Conservation (phyloP, 306 rosid species). For the Abrus pulchellus region DNA sequence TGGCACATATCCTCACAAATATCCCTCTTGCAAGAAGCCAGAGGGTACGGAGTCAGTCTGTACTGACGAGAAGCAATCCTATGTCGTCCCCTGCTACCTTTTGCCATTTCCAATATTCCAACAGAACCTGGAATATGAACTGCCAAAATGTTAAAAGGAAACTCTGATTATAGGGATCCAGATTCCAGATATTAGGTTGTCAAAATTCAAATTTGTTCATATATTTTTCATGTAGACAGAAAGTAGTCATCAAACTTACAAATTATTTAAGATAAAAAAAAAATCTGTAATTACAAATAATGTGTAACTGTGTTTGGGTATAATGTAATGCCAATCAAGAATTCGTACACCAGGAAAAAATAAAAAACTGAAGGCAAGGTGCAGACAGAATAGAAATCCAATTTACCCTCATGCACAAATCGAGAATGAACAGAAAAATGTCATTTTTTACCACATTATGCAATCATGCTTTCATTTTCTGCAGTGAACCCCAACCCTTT, state of each 20-base stretch:
- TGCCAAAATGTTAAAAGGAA: slow-evolving; percentile 27
- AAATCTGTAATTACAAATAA: background rate
- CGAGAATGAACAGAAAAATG: slow-evolving; percentile 8
- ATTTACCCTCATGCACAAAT: background rate
- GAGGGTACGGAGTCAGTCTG: slow-evolving; percentile 76
- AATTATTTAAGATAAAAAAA: background rate
- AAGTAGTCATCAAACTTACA: background rate
- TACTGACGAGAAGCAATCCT: slow-evolving; percentile 71
- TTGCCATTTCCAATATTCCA: slow-evolving; percentile 69
- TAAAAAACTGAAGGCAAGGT: background rate
- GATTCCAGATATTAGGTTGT: background rate
- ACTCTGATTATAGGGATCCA: slow-evolving; percentile 20
- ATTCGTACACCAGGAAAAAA: slow-evolving; percentile 6
- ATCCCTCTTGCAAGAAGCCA: slow-evolving; percentile 62
- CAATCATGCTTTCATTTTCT: slow-evolving; percentile 4
- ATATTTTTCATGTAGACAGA: slow-evolving; percentile 11
- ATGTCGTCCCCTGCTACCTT: slow-evolving; percentile 85
- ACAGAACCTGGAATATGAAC: slow-evolving; percentile 57
- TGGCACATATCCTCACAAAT: slow-evolving; percentile 64
- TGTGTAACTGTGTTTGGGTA: slow-evolving; percentile 15
- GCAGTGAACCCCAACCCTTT: slow-evolving; percentile 13
- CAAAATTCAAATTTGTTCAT: slow-evolving; percentile 11
- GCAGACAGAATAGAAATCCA: slow-evolving; percentile 17
- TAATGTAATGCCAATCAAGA: slow-evolving; percentile 12
- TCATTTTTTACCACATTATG: background rate